phyloP scores from a whole-genome alignment of 108 stramenopile species.

The Fragilaria crotonensis region DNA sequence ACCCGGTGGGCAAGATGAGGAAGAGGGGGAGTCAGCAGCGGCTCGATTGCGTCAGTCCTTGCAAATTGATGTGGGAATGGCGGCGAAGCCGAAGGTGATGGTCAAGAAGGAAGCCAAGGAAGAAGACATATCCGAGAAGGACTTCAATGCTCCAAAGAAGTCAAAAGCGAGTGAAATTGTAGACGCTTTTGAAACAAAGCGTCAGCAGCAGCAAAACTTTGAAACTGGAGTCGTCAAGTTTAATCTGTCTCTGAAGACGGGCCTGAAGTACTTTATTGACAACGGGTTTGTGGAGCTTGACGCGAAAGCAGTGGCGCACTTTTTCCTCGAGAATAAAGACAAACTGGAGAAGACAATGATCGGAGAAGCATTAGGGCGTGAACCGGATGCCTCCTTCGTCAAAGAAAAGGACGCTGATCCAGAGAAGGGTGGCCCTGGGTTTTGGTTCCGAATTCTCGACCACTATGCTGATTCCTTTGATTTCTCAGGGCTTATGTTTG shows the following conservation, averaged over 20 bases:
- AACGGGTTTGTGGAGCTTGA: slow-evolving; percentile 79
- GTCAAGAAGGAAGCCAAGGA: not conserved
- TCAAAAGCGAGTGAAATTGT: slow-evolving; percentile 39
- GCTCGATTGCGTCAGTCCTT: slow-evolving; percentile 30
- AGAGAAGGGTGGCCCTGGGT: slow-evolving; percentile 80
- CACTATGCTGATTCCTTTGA: slow-evolving; percentile 88
- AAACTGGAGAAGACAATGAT: slow-evolving; percentile 98
- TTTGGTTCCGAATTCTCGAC: slow-evolving; percentile 85
- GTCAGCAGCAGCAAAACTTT: slow-evolving; percentile 79
- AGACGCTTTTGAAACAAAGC: slow-evolving; percentile 81
- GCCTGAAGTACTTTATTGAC: slow-evolving; percentile 83
- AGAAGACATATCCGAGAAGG: slow-evolving; percentile 6
- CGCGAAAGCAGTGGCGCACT: slow-evolving; percentile 82
- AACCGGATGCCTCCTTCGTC: slow-evolving; percentile 86
- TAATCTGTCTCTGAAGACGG: slow-evolving; percentile 85
- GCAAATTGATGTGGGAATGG: slow-evolving; percentile 37
- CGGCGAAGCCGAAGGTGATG: not conserved
- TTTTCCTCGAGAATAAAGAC: slow-evolving; percentile 83
- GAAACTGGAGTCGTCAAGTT: slow-evolving; percentile 91
- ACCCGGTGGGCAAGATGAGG: slow-evolving; percentile 40
- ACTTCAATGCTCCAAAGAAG: slow-evolving; percentile 18
- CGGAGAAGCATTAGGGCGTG: slow-evolving; percentile 95
- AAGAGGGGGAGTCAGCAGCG: slow-evolving; percentile 54
- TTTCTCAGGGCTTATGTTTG: slow-evolving; percentile 85
- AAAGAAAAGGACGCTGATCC: slow-evolving; percentile 57